Percentiles rank a stretch among this genome's conserved stretches.
These are phyloP conservation scores for Hemisphaericaspora xylofermentans DNA, from an alignment of 1,139 yeast species.

Conservation along the genomic window DNA sequence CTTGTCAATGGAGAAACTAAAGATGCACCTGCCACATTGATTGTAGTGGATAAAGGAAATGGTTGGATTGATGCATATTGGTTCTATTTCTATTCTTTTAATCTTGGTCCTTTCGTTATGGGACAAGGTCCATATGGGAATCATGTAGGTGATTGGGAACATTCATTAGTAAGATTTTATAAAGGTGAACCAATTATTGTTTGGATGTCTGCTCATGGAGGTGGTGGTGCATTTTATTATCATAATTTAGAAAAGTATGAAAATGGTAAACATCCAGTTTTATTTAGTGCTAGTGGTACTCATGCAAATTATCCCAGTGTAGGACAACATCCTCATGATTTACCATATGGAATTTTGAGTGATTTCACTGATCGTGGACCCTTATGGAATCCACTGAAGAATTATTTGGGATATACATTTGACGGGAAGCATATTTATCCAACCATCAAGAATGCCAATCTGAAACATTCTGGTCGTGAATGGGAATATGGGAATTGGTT, in stretches of 20 bases:
- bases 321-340: constrained; percentile 94
- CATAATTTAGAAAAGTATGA: constrained; percentile 71
- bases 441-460: constrained; percentile 41
- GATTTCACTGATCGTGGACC: constrained; percentile 96
- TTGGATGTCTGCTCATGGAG: constrained; percentile 99
- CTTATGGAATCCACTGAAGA: constrained; percentile 87
- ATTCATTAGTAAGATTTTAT: constrained; percentile 79
- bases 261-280: constrained; percentile 57
- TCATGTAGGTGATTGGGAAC: constrained; percentile 99
- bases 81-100: constrained; percentile 94
- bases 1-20: constrained; percentile 66
- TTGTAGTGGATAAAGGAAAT: constrained; percentile 88
- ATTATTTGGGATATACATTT: constrained; percentile 76
- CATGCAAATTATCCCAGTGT: constrained; percentile 97
- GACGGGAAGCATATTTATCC: constrained; percentile 54
- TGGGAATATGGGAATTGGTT: constrained; percentile 74
- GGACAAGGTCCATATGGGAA: constrained; percentile 97
- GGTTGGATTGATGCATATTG: constrained; percentile 94
- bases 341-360: constrained; percentile 84
- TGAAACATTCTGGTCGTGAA: constrained; percentile 56
- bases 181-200: constrained; percentile 80
- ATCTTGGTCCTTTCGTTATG: constrained; percentile 95
- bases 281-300: constrained; percentile 91
- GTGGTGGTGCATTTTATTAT: constrained; percentile 87
- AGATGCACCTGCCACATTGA: constrained; percentile 76